A percentile compares a stretch with the other conserved stretches of the same genome.
phyloP scores from a whole-genome alignment of 202 grass and related monocot genomes.

The Carex arenaria region DNA sequence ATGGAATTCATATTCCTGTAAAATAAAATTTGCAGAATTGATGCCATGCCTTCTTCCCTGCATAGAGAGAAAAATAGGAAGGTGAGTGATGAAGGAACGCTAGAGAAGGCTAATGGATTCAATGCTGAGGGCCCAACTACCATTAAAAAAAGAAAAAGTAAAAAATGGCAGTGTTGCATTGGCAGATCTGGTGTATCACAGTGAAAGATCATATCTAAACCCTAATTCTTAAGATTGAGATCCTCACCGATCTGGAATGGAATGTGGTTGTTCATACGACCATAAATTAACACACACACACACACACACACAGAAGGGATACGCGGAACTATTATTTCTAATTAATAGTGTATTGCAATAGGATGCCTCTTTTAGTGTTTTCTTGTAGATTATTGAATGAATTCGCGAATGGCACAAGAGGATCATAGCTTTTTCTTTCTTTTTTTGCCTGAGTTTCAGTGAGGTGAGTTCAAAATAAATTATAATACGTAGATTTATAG shows the following conservation, averaged over 20 bases:
- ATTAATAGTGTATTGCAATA: not conserved
- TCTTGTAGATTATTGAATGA: not conserved
- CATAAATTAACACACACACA: not conserved
- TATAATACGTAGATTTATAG: not conserved
- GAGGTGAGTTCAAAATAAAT: not conserved
- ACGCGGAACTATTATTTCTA: not conserved
- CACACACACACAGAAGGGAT: not conserved
- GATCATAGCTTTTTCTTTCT: not conserved
- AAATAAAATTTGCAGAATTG: constrained; percentile 5
- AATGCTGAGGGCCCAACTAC: not conserved
- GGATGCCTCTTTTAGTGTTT: not conserved
- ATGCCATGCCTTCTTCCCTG: not conserved
- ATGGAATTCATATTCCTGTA: not conserved
- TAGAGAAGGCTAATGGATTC: constrained; percentile 8
- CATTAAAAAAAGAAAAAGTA: constrained; percentile 16
- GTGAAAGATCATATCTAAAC: not conserved
- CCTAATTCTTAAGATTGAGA: not conserved
- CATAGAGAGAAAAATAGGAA: constrained; percentile 11
- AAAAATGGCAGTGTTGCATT: constrained; percentile 19
- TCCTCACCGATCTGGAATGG: not conserved
- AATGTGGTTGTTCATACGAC: not conserved
- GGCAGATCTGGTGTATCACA: constrained; percentile 1
- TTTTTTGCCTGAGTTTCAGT: not conserved
- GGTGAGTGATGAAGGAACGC: constrained; percentile 16
- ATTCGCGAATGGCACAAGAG: not conserved